phyloP scores from a whole-genome alignment of 108 stramenopile species.

The Conticribra guillardii region DNA sequence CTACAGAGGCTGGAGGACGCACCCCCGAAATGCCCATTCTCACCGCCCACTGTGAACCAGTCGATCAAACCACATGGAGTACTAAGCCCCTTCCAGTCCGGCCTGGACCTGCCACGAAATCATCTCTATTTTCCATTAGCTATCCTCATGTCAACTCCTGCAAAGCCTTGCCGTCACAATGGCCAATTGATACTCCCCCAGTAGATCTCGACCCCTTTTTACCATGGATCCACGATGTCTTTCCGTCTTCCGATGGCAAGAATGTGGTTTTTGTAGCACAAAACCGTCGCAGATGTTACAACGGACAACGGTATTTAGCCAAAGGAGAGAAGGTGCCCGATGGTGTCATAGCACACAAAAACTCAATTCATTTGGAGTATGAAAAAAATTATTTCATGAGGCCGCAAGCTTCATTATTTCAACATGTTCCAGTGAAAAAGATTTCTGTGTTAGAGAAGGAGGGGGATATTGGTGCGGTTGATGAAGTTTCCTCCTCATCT shows the following conservation, averaged over 20 bases:
- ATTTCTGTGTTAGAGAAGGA: conserved; percentile 8
- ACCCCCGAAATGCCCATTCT: conserved; percentile 38
- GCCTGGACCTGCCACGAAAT: conserved; percentile 9
- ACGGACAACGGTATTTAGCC: conserved; percentile 32
- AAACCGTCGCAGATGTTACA: conserved; percentile 78
- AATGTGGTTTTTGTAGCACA: conserved; percentile 87
- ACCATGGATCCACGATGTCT: conserved; percentile 93
- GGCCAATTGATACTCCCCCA: conserved; percentile 72
- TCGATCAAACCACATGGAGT: conserved; percentile 49
- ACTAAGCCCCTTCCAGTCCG: conserved; percentile 42
- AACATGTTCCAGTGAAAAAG: conserved; percentile 83
- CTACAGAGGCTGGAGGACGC: conserved; percentile 13
- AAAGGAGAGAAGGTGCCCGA: conserved; percentile 19
- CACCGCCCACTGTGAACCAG: conserved; percentile 49
- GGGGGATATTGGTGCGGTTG: not conserved
- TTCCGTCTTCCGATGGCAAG: conserved; percentile 80
- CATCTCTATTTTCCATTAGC: conserved; percentile 14
- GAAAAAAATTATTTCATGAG: conserved; percentile 58
- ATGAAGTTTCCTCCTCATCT: not conserved
- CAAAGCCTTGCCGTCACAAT: conserved; percentile 56
- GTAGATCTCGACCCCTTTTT: conserved; percentile 82
- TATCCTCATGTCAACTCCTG: conserved; percentile 45
- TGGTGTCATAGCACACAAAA: conserved; percentile 32
- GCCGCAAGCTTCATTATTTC: conserved; percentile 82
- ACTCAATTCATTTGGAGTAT: conserved; percentile 37